Evolutionary conservation across 306 rosid species (phyloP), one percentile per base, ranked within the genome.

Genomic region (Pyrus communis): DNA sequence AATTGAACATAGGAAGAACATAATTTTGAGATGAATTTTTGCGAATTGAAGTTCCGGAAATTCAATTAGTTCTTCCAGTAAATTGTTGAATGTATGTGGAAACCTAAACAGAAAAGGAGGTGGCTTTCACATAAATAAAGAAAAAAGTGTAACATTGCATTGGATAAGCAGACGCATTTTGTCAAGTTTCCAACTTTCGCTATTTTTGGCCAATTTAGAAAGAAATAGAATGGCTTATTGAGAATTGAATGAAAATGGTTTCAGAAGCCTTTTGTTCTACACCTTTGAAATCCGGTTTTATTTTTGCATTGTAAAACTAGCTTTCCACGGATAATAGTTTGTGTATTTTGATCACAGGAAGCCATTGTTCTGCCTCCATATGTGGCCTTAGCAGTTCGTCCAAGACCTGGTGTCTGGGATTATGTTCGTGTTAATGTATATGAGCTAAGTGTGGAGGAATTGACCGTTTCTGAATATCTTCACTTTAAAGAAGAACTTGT

Each of bases 401-500:
- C 96, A 19, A 88, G 98, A 59, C 96, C 97, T 69, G 98, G 98
- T 80, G 95, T 91, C 69, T 93, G 98, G 86, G 96, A 95, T 76
- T 92, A 84, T 42, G 93, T 92, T 23, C 98, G 96, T 71, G 96
- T 92, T 52, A 90, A 95, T 79, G 87, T 90, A 75, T 33, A 62
- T 46, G 97, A 95, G 78, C 97, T 95, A 83, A 92, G 61, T 2
- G 97, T 92, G 75, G 98, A 95, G 78, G 96, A 95, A 75, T 79
- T 95, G 80, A 84, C 71, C n/a, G 90, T 95, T 38, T 76, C 97
- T 75, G 97, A 95, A 67, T 95, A 92, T 87, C 97, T 95, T 78
- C 45, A 67, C 49, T 92, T 95, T 77, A 95, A 95, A 75, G 98
- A 95, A 88, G 91, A 83, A 76, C 97, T 95, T 75, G 97, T 84